Percentiles rank a stretch among this genome's conserved stretches.
Evolutionary conservation across 805 yeast species (phyloP).

Genomic region (Yarrowia bubula): DNA sequence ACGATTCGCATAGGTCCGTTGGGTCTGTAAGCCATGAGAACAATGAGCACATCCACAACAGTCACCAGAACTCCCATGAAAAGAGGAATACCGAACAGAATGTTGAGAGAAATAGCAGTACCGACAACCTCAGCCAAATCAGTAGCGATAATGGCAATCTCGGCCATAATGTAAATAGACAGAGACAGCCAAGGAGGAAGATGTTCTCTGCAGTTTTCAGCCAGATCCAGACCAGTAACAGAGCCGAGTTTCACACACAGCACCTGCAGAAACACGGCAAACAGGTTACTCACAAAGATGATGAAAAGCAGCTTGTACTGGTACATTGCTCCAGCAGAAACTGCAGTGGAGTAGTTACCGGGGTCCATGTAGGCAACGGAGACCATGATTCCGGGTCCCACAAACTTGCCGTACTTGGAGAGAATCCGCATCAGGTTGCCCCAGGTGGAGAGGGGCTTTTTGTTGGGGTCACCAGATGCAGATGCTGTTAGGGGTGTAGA

Average conservation of each 20-base stretch:
- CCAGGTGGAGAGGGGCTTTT: constrained; percentile 2
- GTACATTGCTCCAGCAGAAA: constrained; percentile 80
- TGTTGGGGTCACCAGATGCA: constrained; percentile 16
- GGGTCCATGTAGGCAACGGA: constrained; percentile 93
- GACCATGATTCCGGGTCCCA: constrained; percentile 87
- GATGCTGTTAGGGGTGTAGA: constrained; percentile 19
- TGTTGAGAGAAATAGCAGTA: constrained; percentile 80
- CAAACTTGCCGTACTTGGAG: constrained; percentile 60
- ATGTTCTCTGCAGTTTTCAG: constrained; percentile 75
- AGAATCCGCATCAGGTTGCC: constrained; percentile 34
- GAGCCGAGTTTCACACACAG: constrained; percentile 84
- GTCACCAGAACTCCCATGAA: constrained; percentile 74
- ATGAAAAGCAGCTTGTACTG: constrained; percentile 71
- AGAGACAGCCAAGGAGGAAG: constrained; percentile 67
- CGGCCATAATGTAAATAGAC: constrained; percentile 67
- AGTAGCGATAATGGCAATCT: constrained; percentile 85
- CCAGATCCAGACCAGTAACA: constrained; percentile 84
- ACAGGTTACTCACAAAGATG: constrained; percentile 70
- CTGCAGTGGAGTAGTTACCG: constrained; percentile 89
- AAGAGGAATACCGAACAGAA: constrained; percentile 71
- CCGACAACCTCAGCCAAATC: constrained; percentile 95
- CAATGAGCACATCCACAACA: constrained; percentile 74
- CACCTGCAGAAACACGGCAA: constrained; percentile 80
- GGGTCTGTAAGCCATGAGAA: constrained; percentile 73
- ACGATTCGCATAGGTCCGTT: constrained; percentile 74